Percentiles rank a stretch among this genome's conserved stretches.
These are phyloP conservation scores for Oryza australiensis DNA, from an alignment of 176 grass and related monocot genomes.

Conservation along the genomic window DNA sequence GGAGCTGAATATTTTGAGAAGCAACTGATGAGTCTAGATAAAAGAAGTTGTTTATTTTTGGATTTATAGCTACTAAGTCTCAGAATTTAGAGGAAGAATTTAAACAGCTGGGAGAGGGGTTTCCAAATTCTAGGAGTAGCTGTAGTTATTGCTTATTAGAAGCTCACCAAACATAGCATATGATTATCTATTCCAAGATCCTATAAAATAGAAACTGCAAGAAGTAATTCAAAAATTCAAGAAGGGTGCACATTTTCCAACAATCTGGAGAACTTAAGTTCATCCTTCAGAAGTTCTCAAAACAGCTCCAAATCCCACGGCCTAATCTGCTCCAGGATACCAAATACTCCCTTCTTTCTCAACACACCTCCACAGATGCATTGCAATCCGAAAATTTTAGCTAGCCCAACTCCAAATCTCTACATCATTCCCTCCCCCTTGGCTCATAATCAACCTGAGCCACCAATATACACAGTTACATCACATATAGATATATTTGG, in stretches of 20 bases:
- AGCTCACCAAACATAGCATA: background rate
- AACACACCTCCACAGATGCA: constrained; percentile 15
- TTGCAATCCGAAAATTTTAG: constrained; percentile 5
- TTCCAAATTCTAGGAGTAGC: no score
- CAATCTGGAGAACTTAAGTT: constrained; percentile 27
- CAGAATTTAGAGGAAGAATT: no score
- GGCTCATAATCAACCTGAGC: constrained; percentile 11
- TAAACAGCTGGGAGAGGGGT: no score
- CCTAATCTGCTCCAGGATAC: constrained; percentile 29
- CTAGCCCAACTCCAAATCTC: constrained; percentile 35
- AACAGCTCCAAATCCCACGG: constrained; percentile 4
- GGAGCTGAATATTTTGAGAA: background rate
- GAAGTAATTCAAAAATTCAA: background rate
- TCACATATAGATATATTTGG: constrained; percentile 49
- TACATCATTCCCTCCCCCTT: constrained; percentile 27
- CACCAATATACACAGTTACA: constrained; percentile 41
- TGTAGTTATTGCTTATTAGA: no score
- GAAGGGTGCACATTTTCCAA: background rate
- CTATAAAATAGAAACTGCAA: background rate
- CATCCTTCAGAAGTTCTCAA: constrained; percentile 12
- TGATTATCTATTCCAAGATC: background rate
- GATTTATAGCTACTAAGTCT: no score
- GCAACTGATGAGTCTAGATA: no score
- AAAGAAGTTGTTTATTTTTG: no score
- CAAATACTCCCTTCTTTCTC: constrained; percentile 5